These are phyloP conservation scores for Aspergillus piperis DNA, from an alignment of 2,329 filamentous ascomycete genomes.

Conservation along the genomic window DNA sequence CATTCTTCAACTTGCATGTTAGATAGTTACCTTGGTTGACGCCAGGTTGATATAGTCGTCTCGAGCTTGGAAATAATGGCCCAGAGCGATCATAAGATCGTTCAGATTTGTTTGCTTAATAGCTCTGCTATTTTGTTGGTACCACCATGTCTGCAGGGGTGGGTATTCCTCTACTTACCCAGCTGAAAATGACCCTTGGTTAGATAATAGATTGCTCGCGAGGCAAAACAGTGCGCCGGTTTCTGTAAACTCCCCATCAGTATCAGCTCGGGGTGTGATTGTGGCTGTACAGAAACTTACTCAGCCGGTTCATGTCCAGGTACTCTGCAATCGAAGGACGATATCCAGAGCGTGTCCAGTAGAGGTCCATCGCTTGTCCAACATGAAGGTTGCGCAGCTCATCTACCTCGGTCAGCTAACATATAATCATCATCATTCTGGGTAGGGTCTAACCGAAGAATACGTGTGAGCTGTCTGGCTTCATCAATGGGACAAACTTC, in stretches of 20 bases:
- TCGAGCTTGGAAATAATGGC: not conserved
- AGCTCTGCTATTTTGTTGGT: not conserved
- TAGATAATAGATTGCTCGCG: not conserved
- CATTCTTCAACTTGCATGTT: fast-evolving
- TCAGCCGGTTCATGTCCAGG: not conserved
- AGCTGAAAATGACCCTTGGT: not conserved
- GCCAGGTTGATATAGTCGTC: conserved; percentile 3
- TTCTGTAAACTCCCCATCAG: not conserved
- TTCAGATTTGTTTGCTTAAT: not conserved
- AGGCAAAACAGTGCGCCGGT: not conserved
- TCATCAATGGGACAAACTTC: not conserved
- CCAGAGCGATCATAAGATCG: not conserved
- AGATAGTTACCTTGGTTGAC: not conserved
- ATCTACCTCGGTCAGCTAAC: not conserved
- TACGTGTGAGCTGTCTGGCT: not conserved
- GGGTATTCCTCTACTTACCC: not conserved
- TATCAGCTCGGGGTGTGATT: too few relatives aligned
- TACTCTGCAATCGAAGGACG: not conserved
- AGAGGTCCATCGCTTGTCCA: not conserved
- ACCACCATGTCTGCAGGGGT: too few relatives aligned
- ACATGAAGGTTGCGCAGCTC: not conserved
- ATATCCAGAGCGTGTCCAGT: not conserved
- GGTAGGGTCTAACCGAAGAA: not conserved
- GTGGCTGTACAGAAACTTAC: not conserved
- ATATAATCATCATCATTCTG: too few relatives aligned